Percentiles rank a stretch among this genome's conserved stretches.
Evolutionary conservation across 805 yeast species (phyloP).

Genomic region (Maudiozyma barnettii): DNA sequence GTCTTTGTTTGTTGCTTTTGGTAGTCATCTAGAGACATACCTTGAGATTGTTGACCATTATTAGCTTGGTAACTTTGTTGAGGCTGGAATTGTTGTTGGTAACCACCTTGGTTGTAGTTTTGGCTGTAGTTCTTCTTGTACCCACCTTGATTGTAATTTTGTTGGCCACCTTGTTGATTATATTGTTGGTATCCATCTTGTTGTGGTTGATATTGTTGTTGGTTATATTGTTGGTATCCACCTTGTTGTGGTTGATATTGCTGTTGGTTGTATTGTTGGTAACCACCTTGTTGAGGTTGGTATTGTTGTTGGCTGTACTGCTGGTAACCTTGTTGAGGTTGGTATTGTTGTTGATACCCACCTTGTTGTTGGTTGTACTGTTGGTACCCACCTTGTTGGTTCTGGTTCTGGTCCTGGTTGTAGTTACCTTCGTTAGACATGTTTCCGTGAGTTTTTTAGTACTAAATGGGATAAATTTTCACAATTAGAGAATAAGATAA

Average conservation of each 20-base stretch:
- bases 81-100: conserved; percentile 7
- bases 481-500: neutral
- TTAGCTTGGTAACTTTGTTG: conserved; percentile 11
- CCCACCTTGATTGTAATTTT: conserved; percentile 17
- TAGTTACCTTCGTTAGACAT: conserved; percentile 15
- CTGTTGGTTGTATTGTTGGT: conserved; percentile 16
- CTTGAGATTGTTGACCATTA: conserved; percentile 28
- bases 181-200: conserved; percentile 22
- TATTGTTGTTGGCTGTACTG: conserved; percentile 24
- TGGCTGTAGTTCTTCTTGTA: conserved; percentile 22
- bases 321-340: conserved; percentile 22
- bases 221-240: conserved; percentile 20
- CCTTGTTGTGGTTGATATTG: conserved; percentile 18
- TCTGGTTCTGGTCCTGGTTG: neutral
- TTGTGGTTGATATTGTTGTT: conserved; percentile 19
- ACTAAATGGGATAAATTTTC: neutral
- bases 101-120: conserved; percentile 9
- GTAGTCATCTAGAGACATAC: conserved; percentile 76
- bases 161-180: conserved; percentile 15
- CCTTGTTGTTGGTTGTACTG: conserved; percentile 13
- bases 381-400: conserved; percentile 9
- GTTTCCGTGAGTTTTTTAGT: neutral
- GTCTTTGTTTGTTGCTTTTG: conserved; percentile 50
- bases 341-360: conserved; percentile 15
- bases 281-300: conserved; percentile 7